Conservation (phyloP, 768 basidiomycete species). For the Serendipita sp. region DNA sequence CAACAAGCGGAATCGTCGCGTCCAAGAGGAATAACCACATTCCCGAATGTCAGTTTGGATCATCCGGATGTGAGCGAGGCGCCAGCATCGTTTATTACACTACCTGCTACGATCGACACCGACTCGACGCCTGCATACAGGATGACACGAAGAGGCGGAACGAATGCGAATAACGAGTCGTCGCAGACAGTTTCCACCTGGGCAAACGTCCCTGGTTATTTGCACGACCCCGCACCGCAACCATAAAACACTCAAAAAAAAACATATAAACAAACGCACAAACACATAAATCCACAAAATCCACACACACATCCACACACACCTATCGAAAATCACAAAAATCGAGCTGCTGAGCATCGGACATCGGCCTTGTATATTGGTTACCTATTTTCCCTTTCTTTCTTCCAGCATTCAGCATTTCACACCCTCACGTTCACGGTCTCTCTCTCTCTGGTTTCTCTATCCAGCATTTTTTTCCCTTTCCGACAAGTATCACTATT, state of each 20-base stretch:
- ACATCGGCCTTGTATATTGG: background rate
- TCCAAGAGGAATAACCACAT: background rate
- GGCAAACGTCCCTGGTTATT: background rate
- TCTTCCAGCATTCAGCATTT: background rate
- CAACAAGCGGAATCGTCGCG: background rate
- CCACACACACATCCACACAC: too few species aligned
- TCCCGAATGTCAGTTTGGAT: background rate
- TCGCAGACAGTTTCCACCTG: background rate
- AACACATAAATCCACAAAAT: too few species aligned
- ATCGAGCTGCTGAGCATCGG: too few species aligned
- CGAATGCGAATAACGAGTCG: background rate
- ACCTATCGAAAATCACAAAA: background rate
- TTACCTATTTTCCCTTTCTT: background rate
- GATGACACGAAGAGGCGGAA: background rate
- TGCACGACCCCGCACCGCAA: background rate
- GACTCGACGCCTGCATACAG: background rate
- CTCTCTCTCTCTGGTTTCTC: background rate
- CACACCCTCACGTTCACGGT: background rate
- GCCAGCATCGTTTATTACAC: constrained; percentile 49
- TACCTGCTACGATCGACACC: constrained; percentile 36
- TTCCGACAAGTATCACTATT: too few species aligned
- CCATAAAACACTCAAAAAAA: background rate
- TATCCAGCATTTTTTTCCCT: too few species aligned
- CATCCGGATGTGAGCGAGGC: constrained; percentile 53
- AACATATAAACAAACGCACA: too few species aligned